Percentiles rank a stretch among this genome's conserved stretches.
Evolutionary conservation across 192 early-diverging fungal species (phyloP).

Genomic region (Gonapodya sp.): DNA sequence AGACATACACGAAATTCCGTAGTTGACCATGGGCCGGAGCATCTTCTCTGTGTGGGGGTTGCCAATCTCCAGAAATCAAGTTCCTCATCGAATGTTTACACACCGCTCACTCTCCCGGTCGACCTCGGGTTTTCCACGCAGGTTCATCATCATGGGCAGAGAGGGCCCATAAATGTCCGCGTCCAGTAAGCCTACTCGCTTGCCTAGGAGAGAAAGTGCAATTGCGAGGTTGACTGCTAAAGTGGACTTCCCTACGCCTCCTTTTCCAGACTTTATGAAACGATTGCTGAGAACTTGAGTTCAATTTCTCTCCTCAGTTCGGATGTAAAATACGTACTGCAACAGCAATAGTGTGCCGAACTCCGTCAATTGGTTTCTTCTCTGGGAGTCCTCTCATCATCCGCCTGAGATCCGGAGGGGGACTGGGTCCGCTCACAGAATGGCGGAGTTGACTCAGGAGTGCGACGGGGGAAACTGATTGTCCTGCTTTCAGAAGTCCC

Average conservation of each 20-base stretch:
- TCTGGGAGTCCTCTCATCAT: conserved; percentile 60
- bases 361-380: conserved; percentile 56
- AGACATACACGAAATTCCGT: conserved; percentile 83
- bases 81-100: not conserved
- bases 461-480: not conserved
- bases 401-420: conserved; percentile 12
- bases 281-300: not conserved
- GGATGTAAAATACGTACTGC: conserved; percentile 20
- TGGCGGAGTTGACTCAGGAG: not conserved
- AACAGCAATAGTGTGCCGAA: conserved; percentile 67
- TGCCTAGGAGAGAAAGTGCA: conserved; percentile 42
- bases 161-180: conserved; percentile 92
- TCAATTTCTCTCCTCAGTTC: not conserved
- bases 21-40: conserved; percentile 66
- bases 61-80: not conserved
- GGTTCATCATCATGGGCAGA: conserved; percentile 73
- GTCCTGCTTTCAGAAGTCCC: no score
- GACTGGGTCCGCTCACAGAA: not conserved
- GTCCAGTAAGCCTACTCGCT: conserved; percentile 66
- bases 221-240: conserved; percentile 66
- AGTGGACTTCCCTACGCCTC: conserved; percentile 87
- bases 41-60: conserved; percentile 25
- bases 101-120: conserved; percentile 35
- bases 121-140: conserved; percentile 60
- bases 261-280: conserved; percentile 58